Percentiles rank a stretch among this genome's conserved stretches.
phyloP scores from a whole-genome alignment of 345 rosid species.

The Brassica nigra region DNA sequence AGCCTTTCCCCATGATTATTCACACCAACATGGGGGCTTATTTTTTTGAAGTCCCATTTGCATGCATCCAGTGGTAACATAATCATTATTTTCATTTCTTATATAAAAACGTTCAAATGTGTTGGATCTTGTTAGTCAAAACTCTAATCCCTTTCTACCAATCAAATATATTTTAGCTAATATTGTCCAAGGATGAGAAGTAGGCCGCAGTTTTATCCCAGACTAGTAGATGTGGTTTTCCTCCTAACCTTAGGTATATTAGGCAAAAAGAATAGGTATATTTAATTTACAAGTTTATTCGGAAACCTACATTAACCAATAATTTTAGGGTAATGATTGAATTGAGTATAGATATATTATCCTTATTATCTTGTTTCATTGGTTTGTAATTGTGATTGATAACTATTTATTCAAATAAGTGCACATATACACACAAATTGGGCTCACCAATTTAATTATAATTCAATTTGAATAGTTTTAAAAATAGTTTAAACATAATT shows the following conservation, averaged over 20 bases:
- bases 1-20: constrained; percentile 39
- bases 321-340: constrained; percentile 20
- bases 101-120: constrained; percentile 5
- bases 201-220: constrained; percentile 32
- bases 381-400: neutral
- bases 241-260: constrained; percentile 39
- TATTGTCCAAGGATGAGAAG: constrained; percentile 22
- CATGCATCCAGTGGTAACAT: constrained; percentile 49
- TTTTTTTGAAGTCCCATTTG: constrained; percentile 37
- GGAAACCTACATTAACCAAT: constrained; percentile 27
- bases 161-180: neutral
- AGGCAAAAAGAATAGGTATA: constrained; percentile 28
- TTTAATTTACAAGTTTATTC: neutral
- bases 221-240: constrained; percentile 28
- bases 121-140: constrained; percentile 33
- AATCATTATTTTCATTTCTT: constrained; percentile 33
- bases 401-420: neutral
- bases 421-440: neutral
- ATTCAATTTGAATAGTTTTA: neutral
- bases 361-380: neutral
- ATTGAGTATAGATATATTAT: neutral
- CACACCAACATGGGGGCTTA: constrained; percentile 38
- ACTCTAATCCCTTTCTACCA: constrained; percentile 38
- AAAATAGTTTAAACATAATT: neutral
- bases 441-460: neutral